Base-by-base conservation (phyloP, 805 yeast species). In the Candida railenensis region DNA sequence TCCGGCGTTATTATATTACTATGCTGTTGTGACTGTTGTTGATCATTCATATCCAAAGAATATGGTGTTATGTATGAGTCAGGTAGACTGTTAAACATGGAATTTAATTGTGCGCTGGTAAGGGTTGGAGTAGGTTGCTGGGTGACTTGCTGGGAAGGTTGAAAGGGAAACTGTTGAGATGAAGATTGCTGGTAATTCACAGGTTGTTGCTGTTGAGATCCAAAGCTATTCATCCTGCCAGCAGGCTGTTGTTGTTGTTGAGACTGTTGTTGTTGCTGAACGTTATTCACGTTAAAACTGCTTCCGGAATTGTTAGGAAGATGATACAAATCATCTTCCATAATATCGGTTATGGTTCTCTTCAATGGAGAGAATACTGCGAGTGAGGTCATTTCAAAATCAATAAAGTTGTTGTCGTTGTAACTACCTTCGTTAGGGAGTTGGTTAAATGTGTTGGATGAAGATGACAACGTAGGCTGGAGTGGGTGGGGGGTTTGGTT, bases 271-370 rank as follows among this genome's bases (percentile, higher is more conserved):
- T 14, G n/a, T 36, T 18, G 46, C 45, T 30, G 38, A 47, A 16
- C 34, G 22, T 8, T 45, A 54, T 36, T 36, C n/a, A 36, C 12
- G 22, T 18, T 36, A 20, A 36, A 18, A 22, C 18, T 36, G 21
- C 39, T 36, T 58, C 39, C 39, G 22, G 39, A 36, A 19, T 8
- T 36, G 40, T 56, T 59, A 9, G 73, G 73, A 21, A 61, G 51
- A 40, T 71, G 76, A 52, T 79, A 80, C 25, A 81, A 63, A 49
- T 81, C 86, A 46, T 81, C 85, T 50, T 81, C 85, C 74, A 80
- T 73, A 18, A 80, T 76, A 50, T 80, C 85, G 15, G 81, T 77
- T 45, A 79, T 59, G 18, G 84, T 70, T 53, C 81, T 75, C 58
- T 78, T 76, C 36, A 77, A 64, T 14, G 66, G 62, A 21, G 83